Evolutionary conservation across 495 filamentous ascomycete genomes (phyloP), one percentile per base, ranked within the genome.

Genomic region (Friedmanniomyces endolithicus): DNA sequence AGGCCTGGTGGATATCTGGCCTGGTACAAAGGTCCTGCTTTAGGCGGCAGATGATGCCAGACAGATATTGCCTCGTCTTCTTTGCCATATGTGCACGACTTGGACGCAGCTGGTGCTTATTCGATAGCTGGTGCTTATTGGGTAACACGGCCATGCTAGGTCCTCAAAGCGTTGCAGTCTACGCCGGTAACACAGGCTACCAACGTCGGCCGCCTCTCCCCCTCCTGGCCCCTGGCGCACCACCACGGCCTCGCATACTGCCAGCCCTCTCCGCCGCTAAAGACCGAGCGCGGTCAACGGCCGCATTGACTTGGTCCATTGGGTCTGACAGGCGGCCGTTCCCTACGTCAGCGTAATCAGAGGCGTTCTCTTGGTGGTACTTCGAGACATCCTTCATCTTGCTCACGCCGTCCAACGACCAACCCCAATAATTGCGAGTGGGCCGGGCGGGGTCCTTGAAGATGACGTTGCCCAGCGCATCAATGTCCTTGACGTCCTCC

Each of bases 391-490:
- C 58, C 25, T 51, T 56, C 29, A 34, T 39, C 50, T 23, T 47
- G 9, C 51, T 48, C n/a, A 61, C 52, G 19, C 49, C 49, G 22
- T 56, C 58, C 16, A 56, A 25, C 22, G 39, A 22, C 23, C 44
- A 61, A 14, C 58, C 58, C 53, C 54, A 61, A 49, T 61, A 61
- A 37, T 61, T 61, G 25, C 53, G 24, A 3, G 58, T 61, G 8
- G 54, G 25, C 8, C 58, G 47, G 6, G 57, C 50, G 6, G 54
- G 53, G 44, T 61, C 58, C 22, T 44, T 56, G 29, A 35, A 61
- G 49, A 61, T 49, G 31, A 61, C 19, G 22, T 61, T 56, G 25
- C 58, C 58, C 41, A 57, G 12, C 2, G 58, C 58, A 34, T 55
- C 55, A 19, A 59, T 50, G 29, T 63, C 55, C 22, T 55, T 49